Percentiles rank a stretch among this genome's conserved stretches.
phyloP scores from a whole-genome alignment of 2,329 filamentous ascomycete species.

The Fragosphaeria purpurea region DNA sequence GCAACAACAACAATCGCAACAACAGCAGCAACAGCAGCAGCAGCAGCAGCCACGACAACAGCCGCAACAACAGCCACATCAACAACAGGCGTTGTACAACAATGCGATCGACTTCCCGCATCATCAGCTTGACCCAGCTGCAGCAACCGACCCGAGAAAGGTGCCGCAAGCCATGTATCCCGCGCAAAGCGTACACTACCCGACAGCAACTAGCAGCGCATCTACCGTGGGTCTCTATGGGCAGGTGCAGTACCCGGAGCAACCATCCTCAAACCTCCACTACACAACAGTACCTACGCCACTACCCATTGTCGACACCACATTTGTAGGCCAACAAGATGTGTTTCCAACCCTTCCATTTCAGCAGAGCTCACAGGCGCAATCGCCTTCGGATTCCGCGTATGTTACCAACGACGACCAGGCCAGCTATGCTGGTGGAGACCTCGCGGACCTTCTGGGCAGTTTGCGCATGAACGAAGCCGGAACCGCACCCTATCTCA shows the following conservation, averaged over 20 bases:
- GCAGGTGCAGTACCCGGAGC: conserved; percentile 35
- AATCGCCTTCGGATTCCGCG: conserved; percentile 34
- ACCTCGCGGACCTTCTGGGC: conserved; percentile 71
- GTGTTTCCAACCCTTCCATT: conserved; percentile 46
- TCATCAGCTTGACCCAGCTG: conserved; percentile 5
- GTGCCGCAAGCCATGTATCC: conserved; percentile 35
- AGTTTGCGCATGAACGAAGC: conserved; percentile 79
- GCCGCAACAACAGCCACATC: conserved; percentile 19
- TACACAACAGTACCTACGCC: conserved; percentile 43
- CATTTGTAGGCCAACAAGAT: conserved; percentile 34
- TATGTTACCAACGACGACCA: conserved; percentile 34
- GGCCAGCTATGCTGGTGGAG: conserved; percentile 57
- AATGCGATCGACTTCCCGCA: conserved; percentile 17
- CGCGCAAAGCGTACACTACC: conserved; percentile 36
- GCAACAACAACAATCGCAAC: conserved; percentile 39
- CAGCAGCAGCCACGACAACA: conserved; percentile 15
- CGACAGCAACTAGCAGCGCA: conserved; percentile 21
- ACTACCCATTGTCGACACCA: conserved; percentile 39
- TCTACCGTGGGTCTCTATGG: conserved; percentile 31
- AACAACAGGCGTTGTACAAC: conserved; percentile 32
- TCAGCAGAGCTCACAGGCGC: conserved; percentile 31
- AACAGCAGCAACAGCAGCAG: conserved; percentile 19
- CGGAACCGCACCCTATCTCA: conserved; percentile 81
- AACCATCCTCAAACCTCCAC: conserved; percentile 39
- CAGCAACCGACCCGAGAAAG: conserved; percentile 19